Percentiles rank a stretch among this genome's conserved stretches.
These are phyloP conservation scores for Spinacia oleracea DNA, from an alignment of 179 eudicot species.

Conservation along the genomic window DNA sequence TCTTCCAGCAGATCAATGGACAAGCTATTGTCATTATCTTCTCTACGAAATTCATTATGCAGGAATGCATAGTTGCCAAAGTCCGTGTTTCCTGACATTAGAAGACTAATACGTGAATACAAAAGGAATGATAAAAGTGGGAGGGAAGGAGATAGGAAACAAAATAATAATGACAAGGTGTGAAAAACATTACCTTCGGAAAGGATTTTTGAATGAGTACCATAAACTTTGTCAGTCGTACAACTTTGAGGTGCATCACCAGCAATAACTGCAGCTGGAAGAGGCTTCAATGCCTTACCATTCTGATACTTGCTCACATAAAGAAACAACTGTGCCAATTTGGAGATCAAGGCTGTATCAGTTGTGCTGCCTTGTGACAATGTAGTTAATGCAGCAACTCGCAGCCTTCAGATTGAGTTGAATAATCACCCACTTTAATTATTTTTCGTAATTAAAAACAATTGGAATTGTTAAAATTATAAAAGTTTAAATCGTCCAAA, in stretches of 20 bases:
- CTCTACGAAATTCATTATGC: conserved; percentile 20
- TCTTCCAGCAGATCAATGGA: conserved; percentile 26
- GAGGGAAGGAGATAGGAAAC: background rate
- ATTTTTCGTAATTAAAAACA: too few species aligned
- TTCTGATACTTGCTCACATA: conserved; percentile 41
- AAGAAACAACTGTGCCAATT: conserved; percentile 57
- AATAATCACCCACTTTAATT: too few species aligned
- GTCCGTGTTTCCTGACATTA: conserved; percentile 34
- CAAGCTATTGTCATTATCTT: conserved; percentile 24
- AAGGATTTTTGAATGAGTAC: conserved; percentile 8
- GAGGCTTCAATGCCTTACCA: conserved; percentile 19
- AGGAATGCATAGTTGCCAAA: conserved; percentile 31
- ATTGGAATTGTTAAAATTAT: too few species aligned
- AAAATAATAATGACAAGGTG: background rate
- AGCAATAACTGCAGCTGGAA: conserved; percentile 26
- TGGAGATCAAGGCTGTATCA: conserved; percentile 48
- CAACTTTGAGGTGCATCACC: conserved; percentile 21
- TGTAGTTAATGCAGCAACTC: conserved; percentile 61
- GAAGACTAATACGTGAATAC: background rate
- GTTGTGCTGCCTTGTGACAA: conserved; percentile 45
- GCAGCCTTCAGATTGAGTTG: conserved; percentile 69
- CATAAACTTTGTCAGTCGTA: conserved; percentile 9
- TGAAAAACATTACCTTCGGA: conserved; percentile 25
- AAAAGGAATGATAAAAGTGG: background rate
- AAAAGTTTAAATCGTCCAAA: too few species aligned